A percentile compares a stretch with the other conserved stretches of the same genome.
These are phyloP conservation scores for Biscutella auriculata DNA, from an alignment of 441 rosid genomes.

Conservation along the genomic window DNA sequence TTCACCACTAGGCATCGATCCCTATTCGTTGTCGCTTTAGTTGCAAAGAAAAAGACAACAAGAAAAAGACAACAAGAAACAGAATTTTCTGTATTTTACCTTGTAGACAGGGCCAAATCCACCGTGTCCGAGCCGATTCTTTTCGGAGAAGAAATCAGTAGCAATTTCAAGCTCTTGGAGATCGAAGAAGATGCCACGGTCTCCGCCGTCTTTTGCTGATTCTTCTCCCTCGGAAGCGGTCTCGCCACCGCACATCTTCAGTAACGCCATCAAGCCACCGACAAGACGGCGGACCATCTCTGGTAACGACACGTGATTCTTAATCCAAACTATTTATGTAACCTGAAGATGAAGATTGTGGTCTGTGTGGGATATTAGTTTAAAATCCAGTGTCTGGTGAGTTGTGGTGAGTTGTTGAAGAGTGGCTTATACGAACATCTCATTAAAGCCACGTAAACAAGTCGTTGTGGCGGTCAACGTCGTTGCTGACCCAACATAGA, in stretches of 20 bases:
- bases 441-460: not conserved
- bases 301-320: not conserved
- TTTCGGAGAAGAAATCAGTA: constrained; percentile 65
- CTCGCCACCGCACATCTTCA: constrained; percentile 18
- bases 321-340: not conserved
- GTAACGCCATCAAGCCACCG: constrained; percentile 24
- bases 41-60: too few species aligned
- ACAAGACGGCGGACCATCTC: constrained; percentile 16
- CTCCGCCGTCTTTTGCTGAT: constrained; percentile 12
- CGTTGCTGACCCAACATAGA: constrained; percentile 7
- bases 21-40: constrained; percentile 27
- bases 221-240: constrained; percentile 5
- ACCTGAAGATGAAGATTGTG: not conserved
- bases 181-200: constrained; percentile 43
- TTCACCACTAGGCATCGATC: constrained; percentile 62
- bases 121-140: constrained; percentile 71
- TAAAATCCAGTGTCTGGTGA: not conserved
- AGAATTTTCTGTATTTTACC: constrained; percentile 22
- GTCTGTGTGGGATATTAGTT: not conserved
- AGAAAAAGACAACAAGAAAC: not conserved
- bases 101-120: constrained; percentile 91
- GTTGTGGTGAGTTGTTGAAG: not conserved
- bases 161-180: constrained; percentile 58
- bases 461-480: constrained; percentile 16
- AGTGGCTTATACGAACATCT: not conserved